These are phyloP conservation scores for Xylaria sp. DNA, from an alignment of 2,329 filamentous ascomycete species.

Conservation along the genomic window DNA sequence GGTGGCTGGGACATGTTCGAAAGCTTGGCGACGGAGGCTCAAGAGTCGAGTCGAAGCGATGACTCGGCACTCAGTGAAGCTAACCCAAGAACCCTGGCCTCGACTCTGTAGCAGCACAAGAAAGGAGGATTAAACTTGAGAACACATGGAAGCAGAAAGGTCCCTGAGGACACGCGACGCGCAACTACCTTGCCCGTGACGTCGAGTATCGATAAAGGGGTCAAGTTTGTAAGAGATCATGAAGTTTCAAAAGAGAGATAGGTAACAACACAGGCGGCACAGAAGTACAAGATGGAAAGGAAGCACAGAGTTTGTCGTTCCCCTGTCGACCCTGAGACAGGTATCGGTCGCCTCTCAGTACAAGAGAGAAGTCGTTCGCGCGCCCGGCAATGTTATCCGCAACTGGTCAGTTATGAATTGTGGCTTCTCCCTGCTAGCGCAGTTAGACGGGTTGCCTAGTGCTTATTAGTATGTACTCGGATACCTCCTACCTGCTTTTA, in stretches of 20 bases:
- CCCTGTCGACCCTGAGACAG: background rate
- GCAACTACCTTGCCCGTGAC: conserved; percentile 3
- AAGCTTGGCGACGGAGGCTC: background rate
- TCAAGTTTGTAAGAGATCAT: background rate
- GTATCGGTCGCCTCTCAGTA: background rate
- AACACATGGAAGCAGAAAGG: background rate
- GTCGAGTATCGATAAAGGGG: conserved; percentile 14
- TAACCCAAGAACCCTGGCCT: background rate
- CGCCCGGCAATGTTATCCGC: background rate
- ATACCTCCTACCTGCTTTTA: too few species aligned
- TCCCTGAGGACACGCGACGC: background rate
- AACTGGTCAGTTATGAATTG: background rate
- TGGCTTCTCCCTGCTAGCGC: background rate
- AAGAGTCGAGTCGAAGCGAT: background rate
- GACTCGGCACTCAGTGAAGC: background rate
- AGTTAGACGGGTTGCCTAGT: background rate
- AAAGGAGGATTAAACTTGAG: background rate
- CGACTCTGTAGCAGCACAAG: background rate
- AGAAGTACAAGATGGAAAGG: background rate
- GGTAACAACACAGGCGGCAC: background rate
- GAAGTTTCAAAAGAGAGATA: background rate
- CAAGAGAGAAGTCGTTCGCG: background rate
- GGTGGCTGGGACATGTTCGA: conserved; percentile 6
- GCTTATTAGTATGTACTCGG: background rate
- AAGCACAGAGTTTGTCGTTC: background rate